phyloP scores from a whole-genome alignment of 768 basidiomycete species.

The Hemileccinum rubropunctum region DNA sequence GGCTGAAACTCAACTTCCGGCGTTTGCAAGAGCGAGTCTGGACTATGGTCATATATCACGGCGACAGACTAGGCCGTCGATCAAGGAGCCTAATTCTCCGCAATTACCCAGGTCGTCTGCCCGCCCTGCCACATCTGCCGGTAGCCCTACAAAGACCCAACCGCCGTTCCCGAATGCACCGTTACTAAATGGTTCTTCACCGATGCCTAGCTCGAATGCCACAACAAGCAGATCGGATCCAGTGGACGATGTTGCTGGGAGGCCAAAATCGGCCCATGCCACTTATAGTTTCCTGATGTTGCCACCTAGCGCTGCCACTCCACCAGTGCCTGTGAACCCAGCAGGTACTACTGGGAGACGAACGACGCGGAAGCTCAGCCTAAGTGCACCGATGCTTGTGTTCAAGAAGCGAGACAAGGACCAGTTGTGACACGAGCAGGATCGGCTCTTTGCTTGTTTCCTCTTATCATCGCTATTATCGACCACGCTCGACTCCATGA shows the following conservation, averaged over 20 bases:
- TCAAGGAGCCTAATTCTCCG: neutral
- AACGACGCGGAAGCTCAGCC: slow-evolving; percentile 64
- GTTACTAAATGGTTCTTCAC: neutral
- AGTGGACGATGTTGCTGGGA: neutral
- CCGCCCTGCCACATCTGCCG: slow-evolving; percentile 43
- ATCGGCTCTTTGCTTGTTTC: neutral
- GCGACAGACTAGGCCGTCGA: slow-evolving; percentile 7
- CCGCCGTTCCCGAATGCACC: slow-evolving; percentile 1
- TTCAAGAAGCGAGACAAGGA: slow-evolving; percentile 56
- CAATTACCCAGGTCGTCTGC: slow-evolving; percentile 14
- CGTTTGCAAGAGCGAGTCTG: slow-evolving; percentile 14
- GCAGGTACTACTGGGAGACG: slow-evolving; percentile 29
- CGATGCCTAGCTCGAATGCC: neutral
- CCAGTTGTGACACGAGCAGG: slow-evolving; percentile 31
- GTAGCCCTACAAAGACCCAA: slow-evolving; percentile 15
- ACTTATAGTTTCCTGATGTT: slow-evolving; percentile 18
- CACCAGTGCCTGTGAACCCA: slow-evolving; percentile 18
- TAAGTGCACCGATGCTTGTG: slow-evolving; percentile 54
- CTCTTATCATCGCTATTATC: neutral
- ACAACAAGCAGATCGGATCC: slow-evolving; percentile 3
- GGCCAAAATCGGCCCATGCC: slow-evolving; percentile 30
- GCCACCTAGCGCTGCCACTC: slow-evolving; percentile 14
- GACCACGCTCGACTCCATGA: neutral
- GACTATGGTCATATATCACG: slow-evolving; percentile 15
- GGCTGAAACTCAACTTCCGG: slow-evolving; percentile 17